These are phyloP conservation scores for Mycena sp. DNA, from an alignment of 1,284 basidiomycete genomes.

Conservation along the genomic window DNA sequence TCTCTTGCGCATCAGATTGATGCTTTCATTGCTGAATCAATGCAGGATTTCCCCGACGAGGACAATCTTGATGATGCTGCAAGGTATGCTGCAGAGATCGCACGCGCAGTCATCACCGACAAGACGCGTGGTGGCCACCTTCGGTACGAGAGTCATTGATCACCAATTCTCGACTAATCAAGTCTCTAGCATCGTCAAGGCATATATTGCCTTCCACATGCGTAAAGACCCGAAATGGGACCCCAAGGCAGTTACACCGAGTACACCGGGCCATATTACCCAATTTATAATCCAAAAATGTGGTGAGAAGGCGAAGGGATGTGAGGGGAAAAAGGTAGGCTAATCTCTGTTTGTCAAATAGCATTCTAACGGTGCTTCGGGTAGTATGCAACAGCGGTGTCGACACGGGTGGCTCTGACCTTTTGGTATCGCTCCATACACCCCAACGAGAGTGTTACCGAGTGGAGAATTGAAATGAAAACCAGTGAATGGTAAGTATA, in stretches of 20 bases:
- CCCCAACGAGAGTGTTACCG: conserved; percentile 4
- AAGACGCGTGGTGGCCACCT: conserved; percentile 2
- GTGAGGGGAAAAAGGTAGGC: conserved; percentile 26
- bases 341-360: too few species aligned
- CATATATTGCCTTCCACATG: conserved; percentile 21
- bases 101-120: background rate
- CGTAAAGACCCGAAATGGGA: conserved; percentile 19
- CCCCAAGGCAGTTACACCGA: background rate
- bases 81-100: conserved; percentile 1
- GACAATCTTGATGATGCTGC: background rate
- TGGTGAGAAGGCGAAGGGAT: conserved; percentile 16
- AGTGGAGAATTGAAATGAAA: conserved; percentile 33
- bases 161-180: too few species aligned
- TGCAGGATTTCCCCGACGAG: too few species aligned
- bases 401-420: conserved; percentile 28
- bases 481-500: conserved; percentile 30
- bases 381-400: conserved; percentile 36
- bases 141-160: background rate
- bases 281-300: conserved; percentile 28
- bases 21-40: too few species aligned
- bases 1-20: too few species aligned
- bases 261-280: conserved; percentile 18
- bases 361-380: background rate
- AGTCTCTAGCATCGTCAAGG: conserved; percentile 19
- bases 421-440: background rate